Evolutionary conservation across 495 filamentous ascomycete species (phyloP).

Genomic region (Aspergillus haitiensis): DNA sequence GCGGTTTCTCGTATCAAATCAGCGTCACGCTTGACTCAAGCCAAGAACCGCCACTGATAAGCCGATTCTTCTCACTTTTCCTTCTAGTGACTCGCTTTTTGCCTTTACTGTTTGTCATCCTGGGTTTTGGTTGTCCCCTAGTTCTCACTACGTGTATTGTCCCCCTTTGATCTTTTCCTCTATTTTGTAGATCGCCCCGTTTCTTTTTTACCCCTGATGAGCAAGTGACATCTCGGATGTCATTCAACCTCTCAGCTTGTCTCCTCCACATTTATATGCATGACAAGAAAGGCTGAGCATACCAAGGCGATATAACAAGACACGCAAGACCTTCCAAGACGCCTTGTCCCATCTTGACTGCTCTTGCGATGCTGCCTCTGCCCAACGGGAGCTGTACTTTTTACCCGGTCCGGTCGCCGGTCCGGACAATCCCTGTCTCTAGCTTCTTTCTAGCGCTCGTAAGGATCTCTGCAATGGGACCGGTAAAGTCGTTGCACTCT

Average conservation of each 20-base stretch:
- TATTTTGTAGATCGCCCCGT: not conserved
- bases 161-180: too few relatives aligned
- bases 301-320: not conserved
- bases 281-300: not conserved
- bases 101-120: not conserved
- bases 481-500: not conserved
- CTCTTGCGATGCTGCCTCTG: not conserved
- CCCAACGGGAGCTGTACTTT: not conserved
- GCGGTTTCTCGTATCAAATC: not conserved
- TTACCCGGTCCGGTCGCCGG: conserved; percentile 7
- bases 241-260: too few relatives aligned
- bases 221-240: too few relatives aligned
- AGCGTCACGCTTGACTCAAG: not conserved
- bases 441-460: conserved; percentile 6
- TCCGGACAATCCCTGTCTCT: not conserved
- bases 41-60: conserved; percentile 17
- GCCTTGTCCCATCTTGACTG: not conserved
- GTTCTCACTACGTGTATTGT: too few relatives aligned
- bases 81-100: not conserved
- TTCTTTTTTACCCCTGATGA: not conserved
- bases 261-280: not conserved
- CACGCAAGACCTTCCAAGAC: not conserved
- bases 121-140: too few relatives aligned
- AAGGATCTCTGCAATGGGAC: not conserved
- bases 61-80: not conserved